A percentile compares a stretch with the other conserved stretches of the same genome.
Evolutionary conservation across 1,139 yeast genomes (phyloP).

Genomic region (Geotrichum armillariae): DNA sequence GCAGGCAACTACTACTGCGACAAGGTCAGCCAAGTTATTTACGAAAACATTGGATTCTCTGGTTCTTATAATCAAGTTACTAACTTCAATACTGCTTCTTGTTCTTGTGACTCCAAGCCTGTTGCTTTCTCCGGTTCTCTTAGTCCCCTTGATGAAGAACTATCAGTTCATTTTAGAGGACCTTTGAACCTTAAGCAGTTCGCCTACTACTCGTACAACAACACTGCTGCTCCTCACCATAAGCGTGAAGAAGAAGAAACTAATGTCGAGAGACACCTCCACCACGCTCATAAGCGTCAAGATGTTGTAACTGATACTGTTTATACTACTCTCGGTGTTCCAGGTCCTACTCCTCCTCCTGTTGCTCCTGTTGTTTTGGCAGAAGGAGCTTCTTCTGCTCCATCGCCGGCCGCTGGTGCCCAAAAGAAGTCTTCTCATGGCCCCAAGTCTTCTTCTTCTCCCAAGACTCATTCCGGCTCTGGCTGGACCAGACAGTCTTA

Average conservation of each 20-base stretch:
- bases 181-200: slow-evolving; percentile 78
- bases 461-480: slow-evolving; percentile 32
- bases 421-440: not conserved
- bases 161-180: slow-evolving; percentile 93
- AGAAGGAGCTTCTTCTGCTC: not conserved
- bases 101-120: slow-evolving; percentile 57
- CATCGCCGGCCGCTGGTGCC: not conserved
- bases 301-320: not conserved
- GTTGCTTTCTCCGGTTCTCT: slow-evolving; percentile 67
- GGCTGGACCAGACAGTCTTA: slow-evolving; percentile 78
- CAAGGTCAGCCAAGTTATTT: slow-evolving; percentile 64
- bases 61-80: slow-evolving; percentile 79
- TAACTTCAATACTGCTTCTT: slow-evolving; percentile 63
- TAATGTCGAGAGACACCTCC: slow-evolving; percentile 44
- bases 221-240: slow-evolving; percentile 37
- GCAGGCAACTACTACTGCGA: slow-evolving; percentile 84
- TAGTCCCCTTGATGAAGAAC: slow-evolving; percentile 84
- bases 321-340: not conserved
- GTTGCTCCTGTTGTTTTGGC: too few species aligned
- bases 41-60: slow-evolving; percentile 70
- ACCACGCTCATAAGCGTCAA: slow-evolving; percentile 55
- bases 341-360: not conserved
- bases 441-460: slow-evolving; percentile 34
- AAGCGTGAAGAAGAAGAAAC: slow-evolving; percentile 13
- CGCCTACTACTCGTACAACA: slow-evolving; percentile 57